phyloP scores from a whole-genome alignment of 2,329 filamentous ascomycete species.

The Aspergillus aculeatus region DNA sequence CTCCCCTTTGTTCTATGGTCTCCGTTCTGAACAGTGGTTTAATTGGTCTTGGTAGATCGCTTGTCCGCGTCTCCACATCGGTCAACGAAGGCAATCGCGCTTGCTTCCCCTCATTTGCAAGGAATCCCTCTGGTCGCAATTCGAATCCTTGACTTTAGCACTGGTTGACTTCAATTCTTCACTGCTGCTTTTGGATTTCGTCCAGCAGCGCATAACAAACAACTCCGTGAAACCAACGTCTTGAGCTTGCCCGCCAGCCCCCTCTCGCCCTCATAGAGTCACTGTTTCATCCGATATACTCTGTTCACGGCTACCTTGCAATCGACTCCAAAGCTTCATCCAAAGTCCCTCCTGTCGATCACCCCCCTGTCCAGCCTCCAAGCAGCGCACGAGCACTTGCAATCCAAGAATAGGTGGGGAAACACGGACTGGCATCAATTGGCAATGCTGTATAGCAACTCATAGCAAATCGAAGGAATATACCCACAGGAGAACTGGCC shows the following conservation, averaged over 20 bases:
- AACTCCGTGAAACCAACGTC: neutral
- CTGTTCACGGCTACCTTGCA: neutral
- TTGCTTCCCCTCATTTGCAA: slow-evolving; percentile 4
- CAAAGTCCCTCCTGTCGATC: slow-evolving; percentile 23
- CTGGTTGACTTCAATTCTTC: slow-evolving; percentile 7
- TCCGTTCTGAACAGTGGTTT: slow-evolving; percentile 22
- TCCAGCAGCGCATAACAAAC: neutral
- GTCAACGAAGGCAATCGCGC: slow-evolving; percentile 23
- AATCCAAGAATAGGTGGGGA: slow-evolving; percentile 12
- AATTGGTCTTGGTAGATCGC: slow-evolving; percentile 28
- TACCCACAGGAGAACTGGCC: slow-evolving; percentile 12
- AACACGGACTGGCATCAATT: slow-evolving; percentile 16
- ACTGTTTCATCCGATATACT: neutral
- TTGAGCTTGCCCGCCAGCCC: neutral
- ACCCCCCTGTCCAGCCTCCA: neutral
- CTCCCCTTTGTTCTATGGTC: slow-evolving; percentile 12
- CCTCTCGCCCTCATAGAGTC: neutral
- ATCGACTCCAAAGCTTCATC: neutral
- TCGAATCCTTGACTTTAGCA: neutral
- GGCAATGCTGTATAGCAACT: slow-evolving; percentile 35
- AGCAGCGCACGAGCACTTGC: slow-evolving; percentile 7
- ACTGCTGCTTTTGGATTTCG: neutral
- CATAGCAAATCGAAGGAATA: slow-evolving; percentile 1
- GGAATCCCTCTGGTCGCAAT: neutral
- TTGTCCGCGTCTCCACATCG: slow-evolving; percentile 24